phyloP scores from a whole-genome alignment of 2,329 filamentous ascomycete species.

The Pezicula neosporulosa region DNA sequence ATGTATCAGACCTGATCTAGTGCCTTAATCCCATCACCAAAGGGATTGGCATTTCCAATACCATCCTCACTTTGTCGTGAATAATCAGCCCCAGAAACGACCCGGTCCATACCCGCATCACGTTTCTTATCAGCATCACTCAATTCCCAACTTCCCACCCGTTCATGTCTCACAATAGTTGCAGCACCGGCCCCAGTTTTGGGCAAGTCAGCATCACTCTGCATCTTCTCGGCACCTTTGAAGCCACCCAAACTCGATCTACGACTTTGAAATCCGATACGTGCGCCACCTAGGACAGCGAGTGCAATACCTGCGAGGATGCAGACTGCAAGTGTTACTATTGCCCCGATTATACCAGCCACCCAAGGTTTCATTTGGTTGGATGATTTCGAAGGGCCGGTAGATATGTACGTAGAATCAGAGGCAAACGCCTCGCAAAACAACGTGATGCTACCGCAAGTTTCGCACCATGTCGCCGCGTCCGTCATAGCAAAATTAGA shows the following conservation, averaged over 20 bases:
- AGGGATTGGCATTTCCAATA: slow-evolving; percentile 18
- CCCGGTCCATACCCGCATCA: slow-evolving; percentile 9
- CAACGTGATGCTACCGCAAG: slow-evolving; percentile 15
- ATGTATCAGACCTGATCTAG: slow-evolving; percentile 20
- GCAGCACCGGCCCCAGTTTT: slow-evolving; percentile 17
- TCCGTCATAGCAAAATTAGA: slow-evolving; percentile 15
- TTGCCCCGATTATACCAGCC: slow-evolving; percentile 27
- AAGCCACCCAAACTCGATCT: slow-evolving; percentile 20
- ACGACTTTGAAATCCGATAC: slow-evolving; percentile 15
- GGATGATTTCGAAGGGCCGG: too few species aligned
- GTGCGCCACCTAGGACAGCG: slow-evolving; percentile 15
- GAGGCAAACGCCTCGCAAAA: slow-evolving; percentile 23
- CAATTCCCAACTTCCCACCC: slow-evolving; percentile 31
- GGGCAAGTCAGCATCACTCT: slow-evolving; percentile 24
- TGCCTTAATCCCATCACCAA: slow-evolving; percentile 24
- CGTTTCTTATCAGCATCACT: slow-evolving; percentile 15
- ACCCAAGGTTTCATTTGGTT: slow-evolving; percentile 6
- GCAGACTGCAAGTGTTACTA: slow-evolving; percentile 16
- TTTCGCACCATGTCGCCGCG: slow-evolving; percentile 23
- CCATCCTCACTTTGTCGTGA: slow-evolving; percentile 21
- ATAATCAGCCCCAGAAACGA: slow-evolving; percentile 18
- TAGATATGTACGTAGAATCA: neutral
- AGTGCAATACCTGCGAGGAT: slow-evolving; percentile 10
- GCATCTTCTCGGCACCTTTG: slow-evolving; percentile 27
- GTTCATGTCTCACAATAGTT: slow-evolving; percentile 21